phyloP scores from a whole-genome alignment of 495 filamentous ascomycete genomes.

The Podospora appendiculata region DNA sequence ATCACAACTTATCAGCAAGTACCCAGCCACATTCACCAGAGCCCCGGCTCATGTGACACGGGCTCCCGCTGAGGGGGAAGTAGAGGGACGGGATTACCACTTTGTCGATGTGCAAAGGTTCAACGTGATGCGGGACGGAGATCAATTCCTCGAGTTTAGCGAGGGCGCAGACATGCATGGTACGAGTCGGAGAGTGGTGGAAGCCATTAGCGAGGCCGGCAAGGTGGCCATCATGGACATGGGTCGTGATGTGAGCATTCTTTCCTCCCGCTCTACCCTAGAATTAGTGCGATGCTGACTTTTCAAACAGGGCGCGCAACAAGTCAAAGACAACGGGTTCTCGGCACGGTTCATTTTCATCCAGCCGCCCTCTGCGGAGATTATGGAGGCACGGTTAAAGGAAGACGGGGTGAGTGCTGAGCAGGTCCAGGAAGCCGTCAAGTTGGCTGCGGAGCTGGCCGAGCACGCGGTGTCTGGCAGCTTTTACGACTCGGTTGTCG shows the following conservation, averaged over 20 bases:
- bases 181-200: conserved; percentile 36
- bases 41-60: conserved; percentile 35
- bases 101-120: conserved; percentile 41
- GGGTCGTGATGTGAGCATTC: conserved; percentile 35
- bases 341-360: conserved; percentile 68
- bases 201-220: conserved; percentile 36
- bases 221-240: conserved; percentile 52
- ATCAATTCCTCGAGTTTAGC: conserved; percentile 41
- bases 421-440: conserved; percentile 49
- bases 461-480: conserved; percentile 54
- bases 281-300: background rate
- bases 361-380: conserved; percentile 55
- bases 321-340: conserved; percentile 60
- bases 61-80: conserved; percentile 35
- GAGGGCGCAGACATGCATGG: conserved; percentile 37
- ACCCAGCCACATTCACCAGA: conserved; percentile 31
- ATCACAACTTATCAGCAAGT: conserved; percentile 33
- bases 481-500: conserved; percentile 59
- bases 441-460: conserved; percentile 56
- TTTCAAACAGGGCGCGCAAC: conserved; percentile 56
- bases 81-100: conserved; percentile 33
- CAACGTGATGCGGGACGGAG: conserved; percentile 43
- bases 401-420: conserved; percentile 55
- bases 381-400: conserved; percentile 53
- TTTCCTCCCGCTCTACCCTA: background rate